Evolutionary conservation across 1,139 yeast genomes (phyloP), one percentile per base, ranked within the genome.

Genomic region (Kodamaea alishanica): DNA sequence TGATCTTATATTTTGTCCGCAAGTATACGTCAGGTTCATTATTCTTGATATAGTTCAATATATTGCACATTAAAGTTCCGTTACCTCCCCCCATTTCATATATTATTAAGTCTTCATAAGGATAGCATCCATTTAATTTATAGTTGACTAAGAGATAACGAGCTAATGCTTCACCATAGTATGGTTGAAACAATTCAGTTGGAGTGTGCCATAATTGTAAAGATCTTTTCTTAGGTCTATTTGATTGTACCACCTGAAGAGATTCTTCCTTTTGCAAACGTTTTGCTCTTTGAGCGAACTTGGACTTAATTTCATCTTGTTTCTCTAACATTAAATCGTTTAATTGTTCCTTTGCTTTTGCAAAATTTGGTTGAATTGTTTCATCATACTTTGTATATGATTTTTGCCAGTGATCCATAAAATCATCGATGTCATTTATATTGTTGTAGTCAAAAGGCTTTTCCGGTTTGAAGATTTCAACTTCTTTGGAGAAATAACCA

Each of bases 21-120:
- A 67, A 61, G 55, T 86, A 88, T 8, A 86, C 79, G 31, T 84
- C 89, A 0, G 95, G 92, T 45, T 83, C 84, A 12, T 73, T 66
- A 22, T 63, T 65, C 44, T 78, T 70, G 45, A 87, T 74, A 54
- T 73, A 87, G 51, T 81, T 81, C 48, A 87, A 62, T n/a, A 87
- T 76, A 53, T 87, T 83, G 43, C 77, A 61, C 96, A 87, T 87
- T 41, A 87, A 61, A 0, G 95, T 87, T 39, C 95, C 95, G 53
- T 87, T 87, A 48, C 96, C 96, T 28, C 92, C 95, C 42, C 96
- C 96, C 74, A 86, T 79, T 61, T 88, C 96, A 60, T 86, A 88
- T 9, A 87, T 84, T 6, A 80, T 69, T 35, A 87, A 65, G 49
- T 82, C 88, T 28, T 75, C 65, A 48, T 78, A 77, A 0, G 87